phyloP scores from a whole-genome alignment of 164 flowering plant genomes.

The Chloranthus sessilifolius region DNA sequence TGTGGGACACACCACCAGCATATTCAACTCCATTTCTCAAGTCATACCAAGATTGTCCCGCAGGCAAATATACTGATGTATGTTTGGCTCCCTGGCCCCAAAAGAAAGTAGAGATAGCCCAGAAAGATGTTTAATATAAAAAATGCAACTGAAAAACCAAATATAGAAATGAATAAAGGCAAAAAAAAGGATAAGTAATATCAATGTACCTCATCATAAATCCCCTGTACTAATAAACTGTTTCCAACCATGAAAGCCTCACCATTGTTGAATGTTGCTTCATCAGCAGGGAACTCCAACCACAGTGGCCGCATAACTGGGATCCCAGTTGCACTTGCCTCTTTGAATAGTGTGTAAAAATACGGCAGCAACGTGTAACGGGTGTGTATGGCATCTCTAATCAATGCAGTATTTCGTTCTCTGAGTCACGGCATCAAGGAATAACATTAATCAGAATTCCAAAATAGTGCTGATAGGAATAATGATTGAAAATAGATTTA shows the following conservation, averaged over 20 bases:
- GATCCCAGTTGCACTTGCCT: constrained; percentile 73
- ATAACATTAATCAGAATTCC: constrained; percentile 7
- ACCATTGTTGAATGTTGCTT: constrained; percentile 77
- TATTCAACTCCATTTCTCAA: constrained; percentile 64
- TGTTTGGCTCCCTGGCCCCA: constrained; percentile 58
- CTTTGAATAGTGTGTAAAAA: constrained; percentile 88
- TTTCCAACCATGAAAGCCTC: constrained; percentile 98
- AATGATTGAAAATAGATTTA: no score
- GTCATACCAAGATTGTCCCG: constrained; percentile 84
- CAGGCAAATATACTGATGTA: constrained; percentile 84
- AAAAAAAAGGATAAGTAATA: not conserved
- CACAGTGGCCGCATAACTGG: constrained; percentile 96
- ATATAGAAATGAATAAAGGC: not conserved
- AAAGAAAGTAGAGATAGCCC: not conserved
- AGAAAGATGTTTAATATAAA: not conserved
- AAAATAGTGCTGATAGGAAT: no score
- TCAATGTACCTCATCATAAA: constrained; percentile 59
- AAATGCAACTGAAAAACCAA: not conserved
- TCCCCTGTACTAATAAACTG: constrained; percentile 88
- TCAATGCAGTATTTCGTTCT: constrained; percentile 71
- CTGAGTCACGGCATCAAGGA: constrained; percentile 34
- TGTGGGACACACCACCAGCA: constrained; percentile 67
- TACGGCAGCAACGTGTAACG: constrained; percentile 87
- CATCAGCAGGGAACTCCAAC: constrained; percentile 98
- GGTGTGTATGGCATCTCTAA: constrained; percentile 74